These are phyloP conservation scores for Pyronema domesticum DNA, from an alignment of 495 filamentous ascomycete genomes.

Conservation along the genomic window DNA sequence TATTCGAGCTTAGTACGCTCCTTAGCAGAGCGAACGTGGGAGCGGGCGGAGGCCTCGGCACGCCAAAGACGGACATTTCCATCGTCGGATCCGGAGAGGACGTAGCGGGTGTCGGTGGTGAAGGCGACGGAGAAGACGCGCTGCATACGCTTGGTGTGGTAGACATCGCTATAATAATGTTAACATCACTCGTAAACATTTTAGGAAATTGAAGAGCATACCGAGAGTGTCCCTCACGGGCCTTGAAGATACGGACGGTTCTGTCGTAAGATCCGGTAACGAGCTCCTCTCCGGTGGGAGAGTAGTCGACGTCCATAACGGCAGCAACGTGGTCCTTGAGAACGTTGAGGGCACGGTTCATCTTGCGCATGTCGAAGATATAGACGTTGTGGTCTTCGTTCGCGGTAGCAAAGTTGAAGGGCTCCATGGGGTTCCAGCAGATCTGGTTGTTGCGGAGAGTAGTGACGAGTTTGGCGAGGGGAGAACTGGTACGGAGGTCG, in stretches of 20 bases:
- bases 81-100: slow-evolving; percentile 77
- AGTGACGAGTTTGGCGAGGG: slow-evolving; percentile 60
- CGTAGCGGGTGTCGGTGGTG: slow-evolving; percentile 73
- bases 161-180: slow-evolving; percentile 48
- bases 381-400: slow-evolving; percentile 67
- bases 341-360: slow-evolving; percentile 71
- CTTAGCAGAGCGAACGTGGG: slow-evolving; percentile 64
- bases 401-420: slow-evolving; percentile 75
- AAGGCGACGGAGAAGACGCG: slow-evolving; percentile 72
- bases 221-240: slow-evolving; percentile 56
- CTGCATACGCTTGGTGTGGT: slow-evolving; percentile 97
- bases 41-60: slow-evolving; percentile 65
- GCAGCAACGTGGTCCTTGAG: slow-evolving; percentile 90
- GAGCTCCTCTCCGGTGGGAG: slow-evolving; percentile 83
- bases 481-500: slow-evolving; percentile 73
- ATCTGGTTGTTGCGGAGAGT: slow-evolving; percentile 70
- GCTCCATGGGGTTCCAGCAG: slow-evolving; percentile 90
- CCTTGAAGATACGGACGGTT: slow-evolving; percentile 61
- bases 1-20: slow-evolving; percentile 84
- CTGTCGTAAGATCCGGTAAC: slow-evolving; percentile 80
- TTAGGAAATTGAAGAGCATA: not conserved
- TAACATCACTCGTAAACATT: not conserved
- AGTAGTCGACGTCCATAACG: slow-evolving; percentile 93
- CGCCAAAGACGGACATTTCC: slow-evolving; percentile 90
- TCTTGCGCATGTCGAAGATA: slow-evolving; percentile 75